Conservation (phyloP, 768 basidiomycete species). For the Tylopilus rubrobrunneus region DNA sequence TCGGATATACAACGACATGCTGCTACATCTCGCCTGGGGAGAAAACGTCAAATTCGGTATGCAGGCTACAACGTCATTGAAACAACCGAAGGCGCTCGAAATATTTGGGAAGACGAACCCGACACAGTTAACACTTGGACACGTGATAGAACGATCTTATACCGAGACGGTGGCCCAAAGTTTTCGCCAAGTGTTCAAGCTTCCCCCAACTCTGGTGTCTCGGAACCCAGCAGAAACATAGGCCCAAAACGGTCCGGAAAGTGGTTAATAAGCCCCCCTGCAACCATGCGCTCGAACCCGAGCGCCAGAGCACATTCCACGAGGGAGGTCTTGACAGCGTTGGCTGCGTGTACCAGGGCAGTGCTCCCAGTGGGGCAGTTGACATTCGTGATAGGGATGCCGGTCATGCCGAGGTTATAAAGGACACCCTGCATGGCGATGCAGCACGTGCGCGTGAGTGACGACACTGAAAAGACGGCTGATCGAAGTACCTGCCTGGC, state of each 20-base stretch:
- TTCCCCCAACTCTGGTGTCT: constrained; percentile 44
- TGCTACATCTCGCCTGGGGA: no score
- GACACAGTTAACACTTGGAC: no score
- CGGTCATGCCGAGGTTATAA: constrained; percentile 76
- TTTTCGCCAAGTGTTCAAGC: constrained; percentile 43
- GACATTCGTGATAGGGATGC: constrained; percentile 79
- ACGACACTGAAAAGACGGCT: background rate
- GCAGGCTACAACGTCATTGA: no score
- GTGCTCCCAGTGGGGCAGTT: constrained; percentile 80
- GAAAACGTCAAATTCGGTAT: no score
- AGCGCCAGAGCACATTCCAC: constrained; percentile 73
- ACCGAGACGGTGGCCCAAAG: background rate
- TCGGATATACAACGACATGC: no score
- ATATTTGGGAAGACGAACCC: no score
- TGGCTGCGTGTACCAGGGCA: constrained; percentile 68
- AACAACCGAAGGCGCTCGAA: no score
- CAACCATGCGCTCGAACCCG: constrained; percentile 79
- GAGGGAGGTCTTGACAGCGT: constrained; percentile 61
- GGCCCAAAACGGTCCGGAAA: constrained; percentile 51
- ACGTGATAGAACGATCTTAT: no score
- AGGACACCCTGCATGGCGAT: constrained; percentile 52
- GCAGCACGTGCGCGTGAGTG: background rate
- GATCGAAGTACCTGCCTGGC: constrained; percentile 44
- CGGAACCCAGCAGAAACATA: constrained; percentile 37
- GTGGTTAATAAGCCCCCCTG: constrained; percentile 65